Evolutionary conservation across 768 basidiomycete genomes (phyloP), one percentile per base, ranked within the genome.

Genomic region (Russula griseocarnosa): DNA sequence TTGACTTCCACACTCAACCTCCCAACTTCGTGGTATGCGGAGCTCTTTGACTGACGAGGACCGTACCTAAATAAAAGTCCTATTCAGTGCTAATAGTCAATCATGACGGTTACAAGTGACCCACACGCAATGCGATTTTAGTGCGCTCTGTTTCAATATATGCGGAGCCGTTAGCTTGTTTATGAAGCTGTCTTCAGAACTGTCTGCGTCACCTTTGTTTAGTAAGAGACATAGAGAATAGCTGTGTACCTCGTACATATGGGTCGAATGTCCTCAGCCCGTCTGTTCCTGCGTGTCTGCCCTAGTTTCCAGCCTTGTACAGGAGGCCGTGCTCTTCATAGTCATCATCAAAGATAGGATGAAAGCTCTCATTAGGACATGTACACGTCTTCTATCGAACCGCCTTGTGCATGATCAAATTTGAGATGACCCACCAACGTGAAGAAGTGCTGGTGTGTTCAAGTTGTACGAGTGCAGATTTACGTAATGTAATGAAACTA

Each of bases 51-150:
- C 71, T 93, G 92, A 61, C 92, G 85, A 22, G 92, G 92, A 5
- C 92, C 89, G 74, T 92, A 93, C 28, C 90, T 92, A 65, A 24
- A 66, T 55, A 50, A 63, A 60, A 42, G 28, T 5, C 34, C 34
- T 11, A 28, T 20, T 64, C 3, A 55, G 47, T 34, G 20, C 32
- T 10, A 3, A 18, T 13, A 5, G 20, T 4, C 20, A 53, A 50
- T 46, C 32, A 82, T 90, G 71, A 24, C 22, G 7, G 52, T 14
- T 38, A 14, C 13, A 51, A 13, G 8, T 3, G 2, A 65, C 60
- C 44, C 70, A 98, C 95, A 98, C 92, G 97, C 94, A 73, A 97
- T 5, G 94, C 94, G 67, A 99, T 86, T 77, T 99, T 99, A 0
- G 92, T 91, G 60, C 82, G 82, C 61, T 90, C 89, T 1, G 88